Base-by-base conservation (phyloP, 106 monocot genomes). In the Narthecium ossifragum region DNA sequence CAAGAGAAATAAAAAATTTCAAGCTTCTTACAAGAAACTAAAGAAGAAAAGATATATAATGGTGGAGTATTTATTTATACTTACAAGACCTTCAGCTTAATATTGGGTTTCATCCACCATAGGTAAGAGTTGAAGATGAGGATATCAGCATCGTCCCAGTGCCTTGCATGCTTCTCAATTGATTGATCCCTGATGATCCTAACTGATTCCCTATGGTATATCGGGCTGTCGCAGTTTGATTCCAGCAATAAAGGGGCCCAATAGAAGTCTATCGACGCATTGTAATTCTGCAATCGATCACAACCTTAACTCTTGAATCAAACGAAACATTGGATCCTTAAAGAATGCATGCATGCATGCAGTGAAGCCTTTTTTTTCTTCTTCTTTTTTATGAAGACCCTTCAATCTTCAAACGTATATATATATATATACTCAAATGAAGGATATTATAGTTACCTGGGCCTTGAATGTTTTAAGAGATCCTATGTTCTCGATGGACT, bases 381-480 rank as follows among this genome's bases (percentile, higher is more conserved):
- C n/a, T n/a, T n/a, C n/a, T n/a, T n/a, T n/a, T n/a, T n/a, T n/a
- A n/a, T n/a, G n/a, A n/a, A n/a, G n/a, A n/a, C n/a, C n/a, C n/a
- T n/a, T n/a, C n/a, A n/a, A n/a, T n/a, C n/a, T n/a, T n/a, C n/a
- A n/a, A n/a, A n/a, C n/a, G n/a, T n/a, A 13, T 43, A 4, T 6
- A 2, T 17, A 17, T 37, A 37, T 5, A 6, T 4, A 24, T 12
- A 18, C 12, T 25, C 29, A 53, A n/a, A 8, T 5, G 10, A 1
- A 9, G 4, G 12, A 23, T 8, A 26, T 21, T 30, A 12, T 28
- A 14, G 1, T 23, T 58, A 58, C 58, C 58, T 36, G 21, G 13
- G 58, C 58, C 38, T 25, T 58, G 58, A 58, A 58, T 13, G 30
- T 28, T 9, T 12, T 53, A 17, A 53, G 53, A 28, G 53, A 3